phyloP scores from a whole-genome alignment of 129 eudicot genomes.

The Glebionis coronaria region DNA sequence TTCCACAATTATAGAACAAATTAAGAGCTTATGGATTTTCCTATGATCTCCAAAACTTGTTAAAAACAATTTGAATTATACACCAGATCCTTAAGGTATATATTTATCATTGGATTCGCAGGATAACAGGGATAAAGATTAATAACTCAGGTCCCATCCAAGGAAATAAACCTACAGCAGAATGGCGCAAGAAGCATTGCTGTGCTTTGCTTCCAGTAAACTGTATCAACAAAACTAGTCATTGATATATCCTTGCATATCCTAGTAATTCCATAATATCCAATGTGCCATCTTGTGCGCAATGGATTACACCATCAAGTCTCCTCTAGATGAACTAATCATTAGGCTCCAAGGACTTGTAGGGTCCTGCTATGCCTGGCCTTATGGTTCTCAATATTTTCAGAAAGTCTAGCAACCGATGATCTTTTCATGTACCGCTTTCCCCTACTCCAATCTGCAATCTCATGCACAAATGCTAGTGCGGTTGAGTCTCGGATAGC shows the following conservation, averaged over 20 bases:
- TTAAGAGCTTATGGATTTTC: neutral
- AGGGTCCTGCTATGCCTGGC: neutral
- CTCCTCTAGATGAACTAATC: conserved; percentile 7
- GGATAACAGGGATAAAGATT: neutral
- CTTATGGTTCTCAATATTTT: neutral
- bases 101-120: conserved; percentile 2
- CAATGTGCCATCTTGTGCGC: neutral
- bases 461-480: conserved; percentile 11
- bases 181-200: no score
- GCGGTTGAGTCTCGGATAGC: conserved; percentile 1
- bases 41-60: conserved; percentile 15
- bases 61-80: neutral
- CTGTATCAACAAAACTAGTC: neutral
- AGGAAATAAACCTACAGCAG: neutral
- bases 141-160: conserved; percentile 7
- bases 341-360: neutral
- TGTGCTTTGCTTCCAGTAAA: neutral
- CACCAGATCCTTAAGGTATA: neutral
- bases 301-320: neutral
- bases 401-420: conserved; percentile 6
- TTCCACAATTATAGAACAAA: conserved; percentile 12
- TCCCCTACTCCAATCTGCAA: neutral
- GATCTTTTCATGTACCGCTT: neutral
- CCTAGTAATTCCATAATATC: neutral
- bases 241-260: neutral